Evolutionary conservation across 768 basidiomycete species (phyloP), one percentile per base, ranked within the genome.

Genomic region (Goffeauzyma gilvescens): DNA sequence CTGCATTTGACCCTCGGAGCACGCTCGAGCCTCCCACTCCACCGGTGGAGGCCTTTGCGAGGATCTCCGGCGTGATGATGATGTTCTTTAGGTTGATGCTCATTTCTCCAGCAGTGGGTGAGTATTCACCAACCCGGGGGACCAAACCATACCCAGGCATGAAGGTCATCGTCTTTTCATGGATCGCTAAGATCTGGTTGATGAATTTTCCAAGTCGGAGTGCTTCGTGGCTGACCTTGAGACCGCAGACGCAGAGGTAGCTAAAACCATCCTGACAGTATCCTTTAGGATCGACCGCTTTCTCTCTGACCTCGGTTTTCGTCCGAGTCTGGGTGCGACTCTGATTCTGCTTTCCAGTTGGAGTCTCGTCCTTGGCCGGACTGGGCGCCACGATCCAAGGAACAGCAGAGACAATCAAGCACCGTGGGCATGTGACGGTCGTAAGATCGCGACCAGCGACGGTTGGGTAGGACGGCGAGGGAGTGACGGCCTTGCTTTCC

Each of bases 141-240:
- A 32, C 35, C 35, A 48, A 27, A 4, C 26, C 33, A 22, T 38
- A 25, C 5, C 46, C 46, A 14, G 46, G 46, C 6, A 48, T 25
- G 21, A 28, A 41, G 14, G 32, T 23, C 27, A 42, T n/a, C 23
- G 25, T 22, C 6, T 37, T 41, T 2, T n/a, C 6, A n/a, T 26
- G 17, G 8, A 43, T 24, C 15, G 15, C 31, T 14, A 23, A 15
- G 12, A 48, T 18, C 20, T 48, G 35, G 10, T 21, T 22, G 7
- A 32, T 21, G 5, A 48, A 42, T 25, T 48, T 48, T 14, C 2
- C 18, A 9, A 39, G 41, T 2, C 35, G 28, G n/a, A 48, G 23
- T 1, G 24, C 20, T 15, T 48, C 46, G 36, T 48, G 46, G 21
- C 15, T 38, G 22, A 48, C 26, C 13, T 30, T 17, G 1, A 32